Evolutionary conservation across 805 yeast species (phyloP), one percentile per base, ranked within the genome.

Genomic region (Priceomyces haplophilus): DNA sequence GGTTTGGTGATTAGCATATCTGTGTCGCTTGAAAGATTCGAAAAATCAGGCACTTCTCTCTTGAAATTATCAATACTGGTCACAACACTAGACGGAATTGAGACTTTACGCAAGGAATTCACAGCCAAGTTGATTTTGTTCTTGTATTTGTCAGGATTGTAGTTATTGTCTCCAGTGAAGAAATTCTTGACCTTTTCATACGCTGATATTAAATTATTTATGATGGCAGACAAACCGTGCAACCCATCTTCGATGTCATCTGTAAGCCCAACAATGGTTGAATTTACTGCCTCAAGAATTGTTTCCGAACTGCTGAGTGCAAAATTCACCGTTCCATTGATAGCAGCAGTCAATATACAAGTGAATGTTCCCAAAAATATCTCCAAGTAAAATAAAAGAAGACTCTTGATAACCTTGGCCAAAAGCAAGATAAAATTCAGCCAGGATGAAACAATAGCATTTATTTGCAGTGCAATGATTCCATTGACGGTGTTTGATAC

Each of bases 291-390:
- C 12, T 46, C 58, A 6, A 89, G 71, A 1, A 88, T 67, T 1
- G 75, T 56, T 51, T 84, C 86, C 0, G 95, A 81, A 0, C 88
- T 78, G 55, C 86, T 84, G 1, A 86, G 59, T 0, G 95, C 95
- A 23, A 81, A 79, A 50, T 79, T 80, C 1, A 82, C 83, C 0
- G 86, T 75, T 3, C 90, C 87, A 53, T 79, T 82, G 5, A 90
- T 69, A 0, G 89, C 79, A 4, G 93, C 82, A 0, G 85, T 79
- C 11, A 88, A 59, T 11, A 93, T 67, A 61, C 99, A 93, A 0
- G 85, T 83, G 61, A 87, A 88, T 0, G 98, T 93, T 0, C 97
- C 98, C 2, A 89, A 61, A 37, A 85, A 77, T 49, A 91, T 53
- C 24, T 89, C 88, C 7, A 91, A 64, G 6, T 79, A 66, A 55